These are phyloP conservation scores for Rhodotorula diobovata DNA, from an alignment of 768 basidiomycete genomes.

Conservation along the genomic window DNA sequence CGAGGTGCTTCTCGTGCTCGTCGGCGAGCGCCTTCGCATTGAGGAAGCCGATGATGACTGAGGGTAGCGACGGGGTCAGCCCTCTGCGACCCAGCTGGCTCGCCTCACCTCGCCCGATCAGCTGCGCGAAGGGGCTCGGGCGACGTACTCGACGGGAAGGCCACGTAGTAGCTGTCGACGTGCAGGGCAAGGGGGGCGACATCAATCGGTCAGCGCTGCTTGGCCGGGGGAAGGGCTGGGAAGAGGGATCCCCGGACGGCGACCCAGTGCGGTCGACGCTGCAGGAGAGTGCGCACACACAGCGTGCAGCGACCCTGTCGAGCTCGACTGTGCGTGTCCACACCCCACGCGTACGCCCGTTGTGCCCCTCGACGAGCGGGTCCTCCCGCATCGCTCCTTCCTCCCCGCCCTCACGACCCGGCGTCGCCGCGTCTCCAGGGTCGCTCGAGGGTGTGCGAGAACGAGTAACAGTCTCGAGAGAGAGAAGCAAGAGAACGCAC, in stretches of 20 bases:
- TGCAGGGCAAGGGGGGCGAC: not conserved
- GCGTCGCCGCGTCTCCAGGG: not conserved
- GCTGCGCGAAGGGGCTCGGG: too few relatives aligned
- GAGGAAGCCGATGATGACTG: conserved; percentile 37
- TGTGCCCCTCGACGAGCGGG: too few relatives aligned
- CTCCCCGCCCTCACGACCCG: too few relatives aligned
- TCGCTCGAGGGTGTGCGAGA: not conserved
- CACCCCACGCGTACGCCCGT: too few relatives aligned
- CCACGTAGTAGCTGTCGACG: conserved; percentile 29
- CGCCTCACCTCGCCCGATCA: not conserved
- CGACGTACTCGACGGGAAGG: conserved; percentile 27
- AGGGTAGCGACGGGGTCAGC: not conserved
- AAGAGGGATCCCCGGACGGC: not conserved
- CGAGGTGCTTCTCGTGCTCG: conserved; percentile 41
- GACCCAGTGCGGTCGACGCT: not conserved
- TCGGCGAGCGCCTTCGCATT: conserved; percentile 35
- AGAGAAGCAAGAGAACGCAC: not conserved
- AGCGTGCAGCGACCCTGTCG: too few relatives aligned
- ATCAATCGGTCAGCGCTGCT: not conserved
- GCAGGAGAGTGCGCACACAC: too few relatives aligned
- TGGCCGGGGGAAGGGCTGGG: not conserved
- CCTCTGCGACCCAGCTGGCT: too few relatives aligned
- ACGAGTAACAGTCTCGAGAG: not conserved
- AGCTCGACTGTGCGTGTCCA: too few relatives aligned
- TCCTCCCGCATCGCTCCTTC: too few relatives aligned